Percentiles rank a stretch among this genome's conserved stretches.
Evolutionary conservation across 2,329 filamentous ascomycete genomes (phyloP).

Genomic region (Thyridium curvatum): DNA sequence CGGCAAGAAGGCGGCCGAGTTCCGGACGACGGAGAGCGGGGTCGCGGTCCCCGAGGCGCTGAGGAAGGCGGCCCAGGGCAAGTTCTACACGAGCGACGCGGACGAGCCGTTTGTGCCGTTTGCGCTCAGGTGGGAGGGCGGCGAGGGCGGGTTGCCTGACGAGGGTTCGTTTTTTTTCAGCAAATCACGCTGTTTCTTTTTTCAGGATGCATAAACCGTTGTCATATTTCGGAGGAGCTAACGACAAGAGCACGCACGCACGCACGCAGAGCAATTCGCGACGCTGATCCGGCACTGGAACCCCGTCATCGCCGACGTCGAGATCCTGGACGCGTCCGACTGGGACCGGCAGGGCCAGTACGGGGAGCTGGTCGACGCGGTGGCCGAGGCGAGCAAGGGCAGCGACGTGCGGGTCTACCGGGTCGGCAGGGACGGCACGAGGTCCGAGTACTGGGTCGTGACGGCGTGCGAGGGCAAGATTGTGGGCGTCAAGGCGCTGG

Average conservation of each 20-base stretch:
- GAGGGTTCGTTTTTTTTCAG: constrained; percentile 41
- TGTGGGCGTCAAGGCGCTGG: constrained; percentile 72
- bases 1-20: constrained; percentile 19
- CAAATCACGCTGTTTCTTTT: not conserved
- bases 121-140: constrained; percentile 52
- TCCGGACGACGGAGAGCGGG: constrained; percentile 47
- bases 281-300: constrained; percentile 55
- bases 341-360: constrained; percentile 75
- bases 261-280: constrained; percentile 58
- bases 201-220: constrained; percentile 6
- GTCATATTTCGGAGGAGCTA: not conserved
- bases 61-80: constrained; percentile 40
- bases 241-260: too few relatives aligned
- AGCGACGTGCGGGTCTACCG: constrained; percentile 70
- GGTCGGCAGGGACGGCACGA: constrained; percentile 52
- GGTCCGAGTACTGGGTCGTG: constrained; percentile 76
- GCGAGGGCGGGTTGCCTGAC: constrained; percentile 43
- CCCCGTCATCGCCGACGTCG: constrained; percentile 49
- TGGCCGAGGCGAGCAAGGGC: constrained; percentile 56
- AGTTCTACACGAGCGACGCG: constrained; percentile 72
- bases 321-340: constrained; percentile 59
- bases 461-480: constrained; percentile 53
- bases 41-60: constrained; percentile 56
- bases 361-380: constrained; percentile 59
- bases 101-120: constrained; percentile 84